Evolutionary conservation across 345 rosid genomes (phyloP).

Genomic region (Carallia brachiata): DNA sequence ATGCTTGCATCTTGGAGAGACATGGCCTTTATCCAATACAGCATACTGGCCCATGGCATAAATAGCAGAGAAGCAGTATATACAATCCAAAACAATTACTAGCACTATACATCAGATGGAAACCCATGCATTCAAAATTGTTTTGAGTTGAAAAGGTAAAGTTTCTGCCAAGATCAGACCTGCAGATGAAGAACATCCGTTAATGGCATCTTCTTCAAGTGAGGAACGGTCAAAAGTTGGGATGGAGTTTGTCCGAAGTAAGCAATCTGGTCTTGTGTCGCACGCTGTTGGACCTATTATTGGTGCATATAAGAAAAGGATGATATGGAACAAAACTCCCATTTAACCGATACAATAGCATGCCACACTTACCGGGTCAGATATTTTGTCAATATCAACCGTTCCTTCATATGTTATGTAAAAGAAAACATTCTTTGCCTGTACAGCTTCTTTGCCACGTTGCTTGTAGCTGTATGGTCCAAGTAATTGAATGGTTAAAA

Average conservation of each 20-base stretch:
- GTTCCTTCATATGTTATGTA: constrained; percentile 97
- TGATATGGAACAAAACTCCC: constrained; percentile 11
- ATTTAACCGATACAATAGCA: constrained; percentile 16
- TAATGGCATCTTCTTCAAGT: constrained; percentile 74
- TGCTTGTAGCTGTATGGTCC: constrained; percentile 73
- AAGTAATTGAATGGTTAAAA: constrained; percentile 17
- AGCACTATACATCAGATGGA: not conserved
- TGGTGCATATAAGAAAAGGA: constrained; percentile 15
- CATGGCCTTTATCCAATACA: not conserved
- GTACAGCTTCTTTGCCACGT: constrained; percentile 97
- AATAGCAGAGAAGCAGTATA: not conserved
- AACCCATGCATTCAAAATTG: not conserved
- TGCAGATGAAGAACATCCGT: constrained; percentile 86
- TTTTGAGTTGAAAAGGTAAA: not conserved
- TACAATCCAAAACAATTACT: not conserved
- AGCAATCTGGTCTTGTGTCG: constrained; percentile 97
- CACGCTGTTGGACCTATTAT: constrained; percentile 80
- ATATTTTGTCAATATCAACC: constrained; percentile 83
- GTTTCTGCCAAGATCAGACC: constrained; percentile 38
- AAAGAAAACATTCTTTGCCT: constrained; percentile 91
- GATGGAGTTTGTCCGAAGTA: constrained; percentile 99
- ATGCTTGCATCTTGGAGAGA: not conserved
- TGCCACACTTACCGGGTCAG: constrained; percentile 66
- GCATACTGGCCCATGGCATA: not conserved
- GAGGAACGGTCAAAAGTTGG: constrained; percentile 85